Percentiles rank a stretch among this genome's conserved stretches.
Evolutionary conservation across 1,284 basidiomycete species (phyloP).

Genomic region (Ustilago sp.): DNA sequence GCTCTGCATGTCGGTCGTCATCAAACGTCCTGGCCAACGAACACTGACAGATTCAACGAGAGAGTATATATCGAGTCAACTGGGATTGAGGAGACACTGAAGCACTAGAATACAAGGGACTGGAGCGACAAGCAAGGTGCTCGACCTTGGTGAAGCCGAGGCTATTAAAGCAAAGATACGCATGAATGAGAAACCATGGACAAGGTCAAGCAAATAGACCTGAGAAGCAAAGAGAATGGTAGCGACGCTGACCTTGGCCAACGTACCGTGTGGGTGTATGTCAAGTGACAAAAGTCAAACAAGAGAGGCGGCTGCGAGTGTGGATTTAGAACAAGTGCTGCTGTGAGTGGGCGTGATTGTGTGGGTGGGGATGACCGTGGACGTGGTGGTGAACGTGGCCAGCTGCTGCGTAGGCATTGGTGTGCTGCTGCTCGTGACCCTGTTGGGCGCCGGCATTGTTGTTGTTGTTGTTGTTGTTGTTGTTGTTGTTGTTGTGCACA

Average conservation of each 20-base stretch:
- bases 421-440: conserved; percentile 5
- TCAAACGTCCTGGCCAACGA: no score
- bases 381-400: conserved; percentile 20
- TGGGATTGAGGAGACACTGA: not conserved
- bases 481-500: conserved; percentile 8
- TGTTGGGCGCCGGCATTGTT: not conserved
- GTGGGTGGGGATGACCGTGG: conserved; percentile 10
- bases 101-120: not conserved
- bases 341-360: conserved; percentile 12
- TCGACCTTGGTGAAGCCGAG: not conserved
- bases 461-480: not conserved
- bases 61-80: not conserved
- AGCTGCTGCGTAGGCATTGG: not conserved
- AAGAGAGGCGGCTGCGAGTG: conserved; percentile 16
- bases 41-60: not conserved
- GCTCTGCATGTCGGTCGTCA: no score
- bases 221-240: not conserved
- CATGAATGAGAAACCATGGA: not conserved
- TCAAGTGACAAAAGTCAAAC: not conserved
- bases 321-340: no score
- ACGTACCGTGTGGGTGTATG: conserved; percentile 12
- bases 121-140: not conserved
- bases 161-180: not conserved
- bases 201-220: not conserved
- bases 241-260: not conserved